Evolutionary conservation across 2,329 filamentous ascomycete species (phyloP).

Genomic region (Byssothecium circinans): DNA sequence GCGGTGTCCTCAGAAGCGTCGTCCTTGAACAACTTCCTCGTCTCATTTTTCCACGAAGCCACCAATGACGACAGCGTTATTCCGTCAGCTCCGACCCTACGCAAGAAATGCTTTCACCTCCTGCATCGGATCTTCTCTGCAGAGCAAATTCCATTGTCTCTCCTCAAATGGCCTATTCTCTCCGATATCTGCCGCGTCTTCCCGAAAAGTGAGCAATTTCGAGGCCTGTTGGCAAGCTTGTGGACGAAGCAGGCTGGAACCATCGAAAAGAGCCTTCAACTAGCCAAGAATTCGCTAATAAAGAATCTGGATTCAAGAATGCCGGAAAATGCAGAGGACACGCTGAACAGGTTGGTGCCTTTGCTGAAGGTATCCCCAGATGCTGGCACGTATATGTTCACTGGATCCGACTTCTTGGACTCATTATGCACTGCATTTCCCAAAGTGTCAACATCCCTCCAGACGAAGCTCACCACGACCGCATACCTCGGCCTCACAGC

Average conservation of each 20-base stretch:
- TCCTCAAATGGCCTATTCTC: conserved; percentile 69
- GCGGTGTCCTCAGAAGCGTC: conserved; percentile 56
- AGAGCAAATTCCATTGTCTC: conserved; percentile 46
- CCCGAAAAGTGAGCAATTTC: conserved; percentile 61
- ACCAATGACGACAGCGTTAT: conserved; percentile 29
- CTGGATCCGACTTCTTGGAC: conserved; percentile 86
- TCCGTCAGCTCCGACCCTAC: conserved; percentile 54
- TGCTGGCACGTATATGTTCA: conserved; percentile 66
- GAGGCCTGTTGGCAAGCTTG: conserved; percentile 51
- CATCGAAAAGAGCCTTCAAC: conserved; percentile 60
- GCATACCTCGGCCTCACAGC: conserved; percentile 75
- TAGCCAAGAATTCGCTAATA: conserved; percentile 64
- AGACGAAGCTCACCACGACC: conserved; percentile 70
- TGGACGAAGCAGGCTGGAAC: conserved; percentile 55
- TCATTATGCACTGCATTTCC: conserved; percentile 68
- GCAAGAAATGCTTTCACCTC: conserved; percentile 67
- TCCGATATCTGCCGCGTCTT: conserved; percentile 69
- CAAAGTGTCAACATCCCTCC: conserved; percentile 63
- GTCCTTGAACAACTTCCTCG: conserved; percentile 65
- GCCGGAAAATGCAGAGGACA: conserved; percentile 57
- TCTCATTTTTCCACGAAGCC: conserved; percentile 64
- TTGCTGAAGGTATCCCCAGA: conserved; percentile 64
- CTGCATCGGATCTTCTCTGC: conserved; percentile 58
- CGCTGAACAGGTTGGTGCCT: conserved; percentile 62
- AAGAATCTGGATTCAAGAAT: conserved; percentile 65